Percentiles rank a stretch among this genome's conserved stretches.
Conservation (phyloP, 1,139 yeast genomes). For the Yamadazyma jaroonii region DNA sequence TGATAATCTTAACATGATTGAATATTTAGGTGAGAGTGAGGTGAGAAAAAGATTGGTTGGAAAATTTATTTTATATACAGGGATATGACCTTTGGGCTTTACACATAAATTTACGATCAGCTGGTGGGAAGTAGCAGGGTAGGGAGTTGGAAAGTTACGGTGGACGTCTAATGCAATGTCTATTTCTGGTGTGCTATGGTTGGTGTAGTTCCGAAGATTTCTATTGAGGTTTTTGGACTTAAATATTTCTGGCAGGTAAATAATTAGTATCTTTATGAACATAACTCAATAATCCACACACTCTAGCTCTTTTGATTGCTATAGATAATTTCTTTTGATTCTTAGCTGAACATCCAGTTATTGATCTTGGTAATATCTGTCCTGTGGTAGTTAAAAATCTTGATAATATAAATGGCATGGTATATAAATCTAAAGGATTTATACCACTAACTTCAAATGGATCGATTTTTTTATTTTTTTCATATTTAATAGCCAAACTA, state of each 20-base stretch:
- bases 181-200: too few relatives aligned
- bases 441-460: slow-evolving; percentile 55
- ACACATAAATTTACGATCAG: too few relatives aligned
- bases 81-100: too few relatives aligned
- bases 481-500: slow-evolving; percentile 19
- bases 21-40: slow-evolving; percentile 23
- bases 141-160: too few relatives aligned
- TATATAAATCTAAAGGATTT: slow-evolving; percentile 63
- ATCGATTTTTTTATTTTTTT: slow-evolving; percentile 19
- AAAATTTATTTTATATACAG: background rate
- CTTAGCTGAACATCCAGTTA: slow-evolving; percentile 60
- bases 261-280: slow-evolving; percentile 53
- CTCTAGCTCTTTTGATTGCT: slow-evolving; percentile 69
- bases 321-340: slow-evolving; percentile 65
- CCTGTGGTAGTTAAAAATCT: slow-evolving; percentile 61
- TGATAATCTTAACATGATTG: slow-evolving; percentile 13
- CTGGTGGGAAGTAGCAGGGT: too few relatives aligned
- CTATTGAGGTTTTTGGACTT: background rate
- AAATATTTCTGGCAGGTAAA: slow-evolving; percentile 35
- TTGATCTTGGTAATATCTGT: slow-evolving; percentile 60
- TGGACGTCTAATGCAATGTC: too few relatives aligned
- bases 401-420: slow-evolving; percentile 63
- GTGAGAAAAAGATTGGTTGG: background rate
- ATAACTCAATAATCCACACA: slow-evolving; percentile 62
- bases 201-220: too few relatives aligned